phyloP scores from a whole-genome alignment of 1,284 basidiomycete genomes.

The Trichosporon asahii region DNA sequence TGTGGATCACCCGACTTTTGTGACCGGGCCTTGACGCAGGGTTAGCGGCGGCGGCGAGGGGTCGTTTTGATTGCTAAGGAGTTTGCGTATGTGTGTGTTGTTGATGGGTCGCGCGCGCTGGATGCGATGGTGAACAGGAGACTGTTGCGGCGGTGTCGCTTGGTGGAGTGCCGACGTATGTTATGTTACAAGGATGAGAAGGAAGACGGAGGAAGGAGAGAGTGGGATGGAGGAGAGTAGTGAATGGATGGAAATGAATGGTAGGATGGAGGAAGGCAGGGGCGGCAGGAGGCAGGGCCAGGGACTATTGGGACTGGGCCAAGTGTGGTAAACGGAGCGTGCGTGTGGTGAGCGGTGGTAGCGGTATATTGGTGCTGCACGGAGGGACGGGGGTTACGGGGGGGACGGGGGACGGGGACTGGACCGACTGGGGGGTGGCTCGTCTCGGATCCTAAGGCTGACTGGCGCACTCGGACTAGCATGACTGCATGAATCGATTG shows the following conservation, averaged over 20 bases:
- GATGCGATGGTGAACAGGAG: background rate
- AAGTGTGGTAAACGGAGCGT: background rate
- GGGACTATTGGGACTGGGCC: background rate
- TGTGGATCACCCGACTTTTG: constrained; percentile 6
- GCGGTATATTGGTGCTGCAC: background rate
- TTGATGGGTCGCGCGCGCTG: background rate
- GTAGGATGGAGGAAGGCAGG: background rate
- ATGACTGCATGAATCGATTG: constrained; percentile 1
- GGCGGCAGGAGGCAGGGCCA: background rate
- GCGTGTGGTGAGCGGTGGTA: background rate
- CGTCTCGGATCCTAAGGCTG: constrained; percentile 11
- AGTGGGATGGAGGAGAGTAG: background rate
- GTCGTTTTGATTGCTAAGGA: background rate
- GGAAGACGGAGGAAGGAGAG: background rate
- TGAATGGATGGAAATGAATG: constrained; percentile 6
- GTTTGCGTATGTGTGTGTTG: background rate
- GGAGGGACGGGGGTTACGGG: background rate
- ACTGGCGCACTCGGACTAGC: background rate
- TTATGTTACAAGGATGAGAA: background rate
- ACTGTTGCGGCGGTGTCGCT: background rate
- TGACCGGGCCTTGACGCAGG: background rate
- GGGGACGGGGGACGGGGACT: background rate
- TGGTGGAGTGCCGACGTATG: background rate
- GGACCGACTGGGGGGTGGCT: background rate
- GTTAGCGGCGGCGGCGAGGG: background rate